Base-by-base conservation (phyloP, 2,329 filamentous ascomycete genomes). In the Plenodomus biglobosus region DNA sequence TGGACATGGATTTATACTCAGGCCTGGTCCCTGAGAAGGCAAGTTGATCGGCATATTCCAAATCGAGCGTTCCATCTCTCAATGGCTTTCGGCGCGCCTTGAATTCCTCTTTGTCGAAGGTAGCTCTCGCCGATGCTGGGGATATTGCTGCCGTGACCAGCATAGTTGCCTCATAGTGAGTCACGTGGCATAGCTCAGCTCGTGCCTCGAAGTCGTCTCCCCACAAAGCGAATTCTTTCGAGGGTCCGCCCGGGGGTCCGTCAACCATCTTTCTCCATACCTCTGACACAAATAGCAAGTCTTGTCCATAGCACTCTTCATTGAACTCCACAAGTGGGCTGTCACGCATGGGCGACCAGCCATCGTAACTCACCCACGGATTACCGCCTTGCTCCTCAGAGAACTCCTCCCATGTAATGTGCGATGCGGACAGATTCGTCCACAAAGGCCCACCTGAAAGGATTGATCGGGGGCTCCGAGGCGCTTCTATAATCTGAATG, bases 111-210 rank as follows among this genome's bases (percentile, higher is more conserved):
- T 38, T 20, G 19, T 50, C 43, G 10, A 55, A 50, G 3, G 37
- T 36, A 2, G 46, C 22, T 2, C 34, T 16, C 19, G 42, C 43
- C 5, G 32, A 20, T 11, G 20, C 38, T 22, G 18, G 21, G 2
- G 52, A 53, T 2, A 52, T 41, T 1, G 50, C 42, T 1, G 44
- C 50, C 16, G 46, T 48, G 13, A 56, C 50, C 1, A 45, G 34
- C 6, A 51, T 39, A 3, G 24, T 43, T 16, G 48, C 58, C 36
- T 49, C 50, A 13, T 38, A 47, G 22, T 51, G 44, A 8, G 17
- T 44, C 8, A 52, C 38, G 16, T 52, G 44, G 22, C 58, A 61
- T 3, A 56, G 15, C 34, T 59, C 42, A 19, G 47, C 42, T 7
- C 38, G 42, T 5, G 48, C 27, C 5, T 37, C 41, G 16, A 54